Percentiles rank a stretch among this genome's conserved stretches.
phyloP scores from a whole-genome alignment of 768 basidiomycete species.

The Agaricus blazei region DNA sequence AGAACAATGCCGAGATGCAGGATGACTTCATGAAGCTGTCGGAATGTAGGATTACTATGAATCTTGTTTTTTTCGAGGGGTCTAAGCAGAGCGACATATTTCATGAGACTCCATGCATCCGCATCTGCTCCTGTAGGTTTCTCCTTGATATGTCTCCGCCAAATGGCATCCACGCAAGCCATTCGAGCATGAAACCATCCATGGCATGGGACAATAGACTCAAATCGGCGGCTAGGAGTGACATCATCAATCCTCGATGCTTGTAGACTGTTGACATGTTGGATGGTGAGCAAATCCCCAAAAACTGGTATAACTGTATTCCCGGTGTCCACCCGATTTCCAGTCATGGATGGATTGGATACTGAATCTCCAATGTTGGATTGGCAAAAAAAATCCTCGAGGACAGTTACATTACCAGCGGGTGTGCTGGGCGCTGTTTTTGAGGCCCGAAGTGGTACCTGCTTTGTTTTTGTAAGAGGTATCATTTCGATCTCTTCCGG shows the following conservation, averaged over 20 bases:
- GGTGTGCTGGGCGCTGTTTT: too few relatives aligned
- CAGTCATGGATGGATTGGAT: too few relatives aligned
- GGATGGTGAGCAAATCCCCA: conserved; percentile 1
- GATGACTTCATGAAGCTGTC: conserved; percentile 24
- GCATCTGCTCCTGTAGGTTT: background rate
- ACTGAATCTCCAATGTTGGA: background rate
- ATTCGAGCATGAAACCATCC: conserved; percentile 15
- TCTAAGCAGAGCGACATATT: background rate
- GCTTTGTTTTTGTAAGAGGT: too few relatives aligned
- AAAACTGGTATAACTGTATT: background rate
- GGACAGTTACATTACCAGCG: too few relatives aligned
- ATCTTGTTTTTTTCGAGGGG: conserved; percentile 23
- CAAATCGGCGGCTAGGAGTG: too few relatives aligned
- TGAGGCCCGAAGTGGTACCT: too few relatives aligned
- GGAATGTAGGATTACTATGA: conserved; percentile 20
- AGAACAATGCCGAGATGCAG: conserved; percentile 14
- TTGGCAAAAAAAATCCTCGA: background rate
- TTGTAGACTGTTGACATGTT: background rate
- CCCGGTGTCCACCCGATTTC: too few relatives aligned
- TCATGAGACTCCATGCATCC: background rate
- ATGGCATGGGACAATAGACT: conserved; percentile 7
- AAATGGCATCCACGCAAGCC: conserved; percentile 12
- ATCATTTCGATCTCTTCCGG: too few relatives aligned
- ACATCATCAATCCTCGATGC: background rate
- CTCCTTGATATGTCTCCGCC: conserved; percentile 10